Base-by-base conservation (phyloP, 768 basidiomycete genomes). In the Inosperma sp. region DNA sequence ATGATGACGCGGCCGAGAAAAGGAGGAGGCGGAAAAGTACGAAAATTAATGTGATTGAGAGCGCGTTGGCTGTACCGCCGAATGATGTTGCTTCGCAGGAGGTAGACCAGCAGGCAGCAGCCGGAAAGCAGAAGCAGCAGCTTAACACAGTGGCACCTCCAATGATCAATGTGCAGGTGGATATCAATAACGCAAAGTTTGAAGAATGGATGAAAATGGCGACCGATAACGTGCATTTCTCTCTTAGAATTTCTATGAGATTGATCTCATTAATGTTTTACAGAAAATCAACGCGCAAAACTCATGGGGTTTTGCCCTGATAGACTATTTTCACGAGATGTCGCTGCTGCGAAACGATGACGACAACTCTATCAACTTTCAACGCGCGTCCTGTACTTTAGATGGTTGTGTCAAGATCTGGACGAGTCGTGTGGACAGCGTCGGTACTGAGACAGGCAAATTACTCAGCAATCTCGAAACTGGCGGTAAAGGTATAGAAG, bases 151-250 rank as follows among this genome's bases (percentile, higher is more conserved):
- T 85, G 3, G 77, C 77, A 29, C 74, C 81, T 30, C 81, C 81
- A 2, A 65, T 69, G 2, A 79, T 83, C 22, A 77, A 83, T 35
- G 79, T 85, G 16, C 77, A 86, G 0, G 69, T 85, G 57, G 89
- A 94, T 56, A 79, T 93, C n/a, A 89, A 90, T 81, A 90, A 77
- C 68, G 86, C 84, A 31, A 96, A 93, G 60, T 96, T 86, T 62
- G 96, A 99, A 66, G 93, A 98, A 68, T 98, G 96, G 96, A 98
- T 99, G 95, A 98, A 98, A 75, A 84, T 98, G 84, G 93, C 94
- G 1, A 98, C 95, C 2, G 95, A 98, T 65, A 98, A 98, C 68
- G 96, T 97, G 64, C 59, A 83, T 73, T 45, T 23, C 48, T 16
- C 27, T 52, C 29, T 26, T 41, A 47, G 48, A 36, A 13, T 30